These are phyloP conservation scores for Fusarium sp. DNA, from an alignment of 2,329 filamentous ascomycete species.

Conservation along the genomic window DNA sequence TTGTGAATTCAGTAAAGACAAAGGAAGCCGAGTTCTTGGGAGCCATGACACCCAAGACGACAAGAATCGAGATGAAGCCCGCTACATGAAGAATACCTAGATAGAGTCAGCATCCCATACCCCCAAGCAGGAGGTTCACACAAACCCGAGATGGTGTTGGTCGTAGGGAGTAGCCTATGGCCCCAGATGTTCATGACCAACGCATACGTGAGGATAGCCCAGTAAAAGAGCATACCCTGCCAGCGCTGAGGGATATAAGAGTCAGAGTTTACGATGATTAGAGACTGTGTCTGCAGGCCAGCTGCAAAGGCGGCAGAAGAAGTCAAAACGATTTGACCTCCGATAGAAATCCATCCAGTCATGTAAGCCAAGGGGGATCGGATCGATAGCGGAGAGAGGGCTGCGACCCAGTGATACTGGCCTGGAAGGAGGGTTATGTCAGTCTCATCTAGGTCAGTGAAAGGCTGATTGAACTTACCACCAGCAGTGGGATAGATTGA, in stretches of 20 bases:
- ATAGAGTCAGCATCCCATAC: background rate
- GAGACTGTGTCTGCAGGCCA: slow-evolving; percentile 56
- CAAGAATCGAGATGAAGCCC: slow-evolving; percentile 45
- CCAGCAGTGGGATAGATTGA: slow-evolving; percentile 38
- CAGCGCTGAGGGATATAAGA: slow-evolving; percentile 56
- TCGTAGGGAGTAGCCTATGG: slow-evolving; percentile 50
- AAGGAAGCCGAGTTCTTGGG: slow-evolving; percentile 46
- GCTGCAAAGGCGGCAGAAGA: slow-evolving; percentile 61
- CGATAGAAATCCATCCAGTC: slow-evolving; percentile 52
- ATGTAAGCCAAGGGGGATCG: slow-evolving; percentile 12
- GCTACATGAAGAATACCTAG: slow-evolving; percentile 43
- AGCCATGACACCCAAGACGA: slow-evolving; percentile 47
- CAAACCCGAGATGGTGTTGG: slow-evolving; percentile 46
- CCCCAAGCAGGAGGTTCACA: background rate
- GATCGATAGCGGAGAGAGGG: slow-evolving; percentile 25
- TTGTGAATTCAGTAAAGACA: slow-evolving; percentile 49
- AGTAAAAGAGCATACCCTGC: slow-evolving; percentile 62
- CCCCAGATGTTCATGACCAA: slow-evolving; percentile 57
- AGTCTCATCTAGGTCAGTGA: background rate
- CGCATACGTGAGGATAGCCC: slow-evolving; percentile 55
- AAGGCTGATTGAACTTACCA: slow-evolving; percentile 4
- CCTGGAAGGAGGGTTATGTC: slow-evolving; percentile 1
- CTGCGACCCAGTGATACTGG: slow-evolving; percentile 39
- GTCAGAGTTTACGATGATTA: slow-evolving; percentile 57
- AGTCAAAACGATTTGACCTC: slow-evolving; percentile 59